A percentile compares a stretch with the other conserved stretches of the same genome.
These are phyloP conservation scores for Cydonia oblonga DNA, from an alignment of 331 rosid genomes.

Conservation along the genomic window DNA sequence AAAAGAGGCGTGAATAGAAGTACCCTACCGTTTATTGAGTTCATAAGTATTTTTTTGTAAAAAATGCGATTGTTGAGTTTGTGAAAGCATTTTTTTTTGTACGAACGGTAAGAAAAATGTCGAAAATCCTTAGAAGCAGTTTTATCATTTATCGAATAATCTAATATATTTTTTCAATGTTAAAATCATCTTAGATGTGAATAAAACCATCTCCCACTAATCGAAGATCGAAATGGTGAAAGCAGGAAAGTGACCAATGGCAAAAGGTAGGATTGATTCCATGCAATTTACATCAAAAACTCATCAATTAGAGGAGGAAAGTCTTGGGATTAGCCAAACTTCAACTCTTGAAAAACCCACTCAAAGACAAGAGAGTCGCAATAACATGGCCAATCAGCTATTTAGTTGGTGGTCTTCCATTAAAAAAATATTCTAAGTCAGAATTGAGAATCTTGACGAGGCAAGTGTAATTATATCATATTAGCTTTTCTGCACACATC, in stretches of 20 bases:
- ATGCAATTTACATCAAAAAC: too few species aligned
- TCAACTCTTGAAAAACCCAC: background rate
- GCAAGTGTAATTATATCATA: background rate
- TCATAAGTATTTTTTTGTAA: too few species aligned
- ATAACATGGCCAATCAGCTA: background rate
- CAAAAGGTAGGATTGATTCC: too few species aligned
- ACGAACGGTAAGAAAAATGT: background rate
- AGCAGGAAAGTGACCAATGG: too few species aligned
- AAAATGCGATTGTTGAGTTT: too few species aligned
- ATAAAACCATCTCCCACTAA: too few species aligned
- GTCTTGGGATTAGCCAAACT: background rate
- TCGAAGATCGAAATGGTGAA: too few species aligned
- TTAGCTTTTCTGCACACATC: background rate
- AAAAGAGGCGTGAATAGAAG: too few species aligned
- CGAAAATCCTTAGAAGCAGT: too few species aligned
- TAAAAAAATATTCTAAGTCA: background rate
- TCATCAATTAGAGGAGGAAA: background rate
- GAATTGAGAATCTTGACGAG: background rate
- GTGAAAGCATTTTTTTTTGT: too few species aligned
- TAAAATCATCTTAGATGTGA: background rate
- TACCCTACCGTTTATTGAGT: background rate
- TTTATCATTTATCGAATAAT: too few species aligned
- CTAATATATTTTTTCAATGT: too few species aligned
- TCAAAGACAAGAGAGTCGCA: background rate
- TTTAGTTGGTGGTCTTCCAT: background rate